phyloP scores from a whole-genome alignment of 208 protist genomes.

The Acanthamoeba healyi region DNA sequence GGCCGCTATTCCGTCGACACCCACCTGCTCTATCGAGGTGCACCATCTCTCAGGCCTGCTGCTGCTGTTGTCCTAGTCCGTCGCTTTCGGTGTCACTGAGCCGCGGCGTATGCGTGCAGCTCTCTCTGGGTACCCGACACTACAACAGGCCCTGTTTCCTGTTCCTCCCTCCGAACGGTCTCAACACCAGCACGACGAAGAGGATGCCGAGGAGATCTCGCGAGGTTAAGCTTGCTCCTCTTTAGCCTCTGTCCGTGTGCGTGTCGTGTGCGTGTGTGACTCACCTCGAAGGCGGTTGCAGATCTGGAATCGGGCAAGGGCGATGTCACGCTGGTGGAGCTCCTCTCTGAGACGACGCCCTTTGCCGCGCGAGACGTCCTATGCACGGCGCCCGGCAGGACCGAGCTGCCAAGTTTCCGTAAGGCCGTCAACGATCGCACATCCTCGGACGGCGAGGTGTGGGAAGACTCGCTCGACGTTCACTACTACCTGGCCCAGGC shows the following conservation, averaged over 20 bases:
- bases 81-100: too few relatives aligned
- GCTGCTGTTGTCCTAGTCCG: too few relatives aligned
- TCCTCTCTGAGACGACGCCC: background rate
- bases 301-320: constrained; percentile 8
- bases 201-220: background rate
- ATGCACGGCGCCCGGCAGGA: background rate
- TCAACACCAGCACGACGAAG: background rate
- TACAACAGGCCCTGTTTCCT: constrained; percentile 34
- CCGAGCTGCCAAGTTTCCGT: background rate
- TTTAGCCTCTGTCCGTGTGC: background rate
- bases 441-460: background rate
- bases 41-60: background rate
- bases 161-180: background rate
- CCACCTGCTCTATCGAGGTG: constrained; percentile 20
- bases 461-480: constrained; percentile 26
- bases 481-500: constrained; percentile 50
- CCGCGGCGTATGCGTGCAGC: background rate
- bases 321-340: constrained; percentile 20
- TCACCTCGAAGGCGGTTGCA: too few relatives aligned
- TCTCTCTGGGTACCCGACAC: background rate
- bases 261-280: background rate
- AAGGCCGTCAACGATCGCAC: background rate
- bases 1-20: background rate
- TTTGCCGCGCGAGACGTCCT: background rate
- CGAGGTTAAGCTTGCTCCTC: background rate